Base-by-base conservation (phyloP, 495 filamentous ascomycete genomes). In the Penicillium odoratum region DNA sequence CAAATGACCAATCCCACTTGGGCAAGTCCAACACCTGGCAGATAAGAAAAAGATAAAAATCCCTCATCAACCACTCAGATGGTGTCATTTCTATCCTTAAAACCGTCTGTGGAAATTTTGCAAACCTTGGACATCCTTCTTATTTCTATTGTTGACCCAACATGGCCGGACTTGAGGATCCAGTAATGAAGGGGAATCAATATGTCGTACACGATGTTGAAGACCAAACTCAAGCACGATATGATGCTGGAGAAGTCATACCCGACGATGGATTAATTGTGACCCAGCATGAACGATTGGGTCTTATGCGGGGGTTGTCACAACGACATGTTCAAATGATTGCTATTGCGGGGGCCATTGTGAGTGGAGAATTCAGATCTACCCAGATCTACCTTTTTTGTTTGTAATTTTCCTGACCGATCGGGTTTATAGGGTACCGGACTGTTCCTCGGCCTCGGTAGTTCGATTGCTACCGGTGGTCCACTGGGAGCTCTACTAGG, bases 371-470 rank as follows among this genome's bases (percentile, higher is more conserved):
- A 21, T n/a, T 34, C n/a, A 0, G 13, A 36, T 10, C 1, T 36
- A 9, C n/a, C n/a, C n/a, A n/a, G n/a, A n/a, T n/a, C n/a, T n/a
- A n/a, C n/a, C n/a, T n/a, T n/a, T n/a, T n/a, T n/a, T n/a, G n/a
- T 7, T 4, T 40, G 15, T 13, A 3, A 7, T 13, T 15, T 3
- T 10, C 15, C 15, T 40, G 38, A 40, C 38, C 38, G 11, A 13
- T 40, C n/a, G 3, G 5, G 3, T 9, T 11, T 36, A 45, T 58
- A 74, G 72, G 82, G 84, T 28, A 87, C 85, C 4, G 86, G 85
- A 51, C 75, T 89, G 9, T 84, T 89, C 54, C 76, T 88, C 15
- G 82, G 85, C 36, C 78, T 79, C 4, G 85, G 85, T 46, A 73
- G 76, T 47, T 83, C 82, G 0, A 79, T 88, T 7, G 73, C 78